Conservation (phyloP, 495 filamentous ascomycete genomes). For the Stereocaulon alpinum region DNA sequence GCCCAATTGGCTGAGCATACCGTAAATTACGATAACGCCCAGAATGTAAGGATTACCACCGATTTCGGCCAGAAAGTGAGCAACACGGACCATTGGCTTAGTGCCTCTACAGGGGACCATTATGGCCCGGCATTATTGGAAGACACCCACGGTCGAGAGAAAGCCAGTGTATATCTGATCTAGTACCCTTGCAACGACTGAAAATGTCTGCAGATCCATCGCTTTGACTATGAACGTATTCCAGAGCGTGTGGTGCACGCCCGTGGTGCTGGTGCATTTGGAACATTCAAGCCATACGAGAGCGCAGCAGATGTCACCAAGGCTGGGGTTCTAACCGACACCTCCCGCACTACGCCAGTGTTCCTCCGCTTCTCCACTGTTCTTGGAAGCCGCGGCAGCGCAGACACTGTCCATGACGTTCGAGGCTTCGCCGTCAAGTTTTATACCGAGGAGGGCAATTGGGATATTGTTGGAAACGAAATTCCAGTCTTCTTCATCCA, state of each 20-base stretch:
- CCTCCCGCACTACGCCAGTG: constrained; percentile 64
- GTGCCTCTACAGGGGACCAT: constrained; percentile 45
- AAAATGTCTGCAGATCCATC: constrained; percentile 46
- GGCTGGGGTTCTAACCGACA: constrained; percentile 71
- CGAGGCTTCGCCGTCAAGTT: constrained; percentile 75
- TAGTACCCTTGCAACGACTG: neutral
- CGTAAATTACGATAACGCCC: constrained; percentile 17
- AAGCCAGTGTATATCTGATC: constrained; percentile 35
- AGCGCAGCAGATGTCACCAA: constrained; percentile 57
- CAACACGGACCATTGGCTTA: constrained; percentile 72
- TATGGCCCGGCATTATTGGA: constrained; percentile 71
- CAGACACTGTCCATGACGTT: constrained; percentile 73
- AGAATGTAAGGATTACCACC: constrained; percentile 49
- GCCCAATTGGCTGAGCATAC: constrained; percentile 11
- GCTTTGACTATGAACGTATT: constrained; percentile 74
- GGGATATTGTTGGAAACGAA: constrained; percentile 45
- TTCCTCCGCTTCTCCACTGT: constrained; percentile 81
- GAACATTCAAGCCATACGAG: constrained; percentile 66
- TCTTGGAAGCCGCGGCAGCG: constrained; percentile 62
- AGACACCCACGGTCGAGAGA: constrained; percentile 69
- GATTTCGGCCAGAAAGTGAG: constrained; percentile 69
- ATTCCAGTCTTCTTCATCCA: constrained; percentile 65
- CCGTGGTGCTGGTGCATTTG: constrained; percentile 73
- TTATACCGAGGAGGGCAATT: constrained; percentile 53
- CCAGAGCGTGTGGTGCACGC: constrained; percentile 77